Base-by-base conservation (phyloP, 2,329 filamentous ascomycete species). In the Septoria linicola region DNA sequence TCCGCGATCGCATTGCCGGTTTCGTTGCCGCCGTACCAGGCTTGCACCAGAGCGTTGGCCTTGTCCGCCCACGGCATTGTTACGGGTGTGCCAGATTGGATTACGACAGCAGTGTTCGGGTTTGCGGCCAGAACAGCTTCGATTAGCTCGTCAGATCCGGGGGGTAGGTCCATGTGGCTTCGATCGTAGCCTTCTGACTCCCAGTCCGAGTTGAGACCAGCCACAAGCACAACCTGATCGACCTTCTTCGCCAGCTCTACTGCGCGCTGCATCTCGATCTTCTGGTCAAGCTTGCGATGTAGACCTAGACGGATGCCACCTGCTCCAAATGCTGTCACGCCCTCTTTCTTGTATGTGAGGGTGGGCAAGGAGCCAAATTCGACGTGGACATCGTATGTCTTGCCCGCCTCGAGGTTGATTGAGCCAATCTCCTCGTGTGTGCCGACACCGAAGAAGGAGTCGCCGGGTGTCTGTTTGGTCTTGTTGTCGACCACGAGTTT, bases 21-120 rank as follows among this genome's bases (percentile, higher is more conserved):
- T 72, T 93, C 88, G 63, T 93, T 89, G n/a, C 89, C 88, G 54
- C 88, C 87, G 63, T 90, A 93, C 87, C 88, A 93, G 6, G 87
- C 80, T 64, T 89, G 85, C 1, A 90, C 64, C 23, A 89, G 82
- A 1, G 83, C 80, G 2, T 84, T 80, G 2, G 85, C 82, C 17
- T 75, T 69, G 56, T 81, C 74, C 1, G 75, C 80, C 87, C 85
- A 90, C 13, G 85, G 84, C 83, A 88, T 83, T 1, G 79, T 77
- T 13, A 87, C 78, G 0, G 88, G 87, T 0, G 87, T 89, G 30
- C 88, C 88, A 0, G 85, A 88, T 62, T 91, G 88, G 65, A 88
- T 82, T 1, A 91, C 84, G 1, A 93, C 81, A 1, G 82, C 81
- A 1, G 85, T 84, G 49, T 84, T 84, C 3, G 83, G 75, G 66